Evolutionary conservation across 31 red algal genomes (phyloP), one percentile per base, ranked within the genome.

Genomic region (Endocladia muricata): DNA sequence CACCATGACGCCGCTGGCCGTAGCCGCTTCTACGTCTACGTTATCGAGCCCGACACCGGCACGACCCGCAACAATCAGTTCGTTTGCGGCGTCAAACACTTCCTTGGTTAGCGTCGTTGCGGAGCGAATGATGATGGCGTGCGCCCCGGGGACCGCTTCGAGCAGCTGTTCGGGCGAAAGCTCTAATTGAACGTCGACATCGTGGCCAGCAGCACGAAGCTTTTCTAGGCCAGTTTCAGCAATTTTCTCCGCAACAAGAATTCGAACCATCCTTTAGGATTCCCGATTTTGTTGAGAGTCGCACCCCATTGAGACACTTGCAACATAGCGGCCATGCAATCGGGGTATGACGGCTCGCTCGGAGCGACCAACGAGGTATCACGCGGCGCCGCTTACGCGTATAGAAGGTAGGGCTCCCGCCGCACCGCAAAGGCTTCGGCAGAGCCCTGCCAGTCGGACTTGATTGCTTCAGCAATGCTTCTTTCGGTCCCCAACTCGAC

Each of bases 21-120:
- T 64, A 0, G 88, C 88, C 8, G 70, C 59, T 36, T 31, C 42
- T 2, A 92, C 5, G 26, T 90, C 85, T 35, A 92, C 79, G 41
- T 92, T 92, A 37, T 92, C 88, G 1, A 92, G 73, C 42, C 88
- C 88, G 0, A 91, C 62, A 1, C 88, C 88, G 13, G 88, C 88
- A n/a, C 88, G 82, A 19, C 88, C 88, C 1, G 88, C 55, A 3
- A 92, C 86, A 2, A 17, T 23, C 32, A 92, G 77, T 21, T 51
- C 21, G 6, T 52, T n/a, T 6, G 30, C 64, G 1, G 75, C 48
- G 41, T 49, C 82, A 19, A 92, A 37, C 17, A 92, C 11, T 52
- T 82, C 52, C 25, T 62, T 37, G n/a, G 73, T 91, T 25, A 92
- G 83, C 26, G 71, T 84, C 17, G 88, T 92, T 1, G 73, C 85